phyloP scores from a whole-genome alignment of 805 yeast genomes.

The Saccharomycopsis sp. region DNA sequence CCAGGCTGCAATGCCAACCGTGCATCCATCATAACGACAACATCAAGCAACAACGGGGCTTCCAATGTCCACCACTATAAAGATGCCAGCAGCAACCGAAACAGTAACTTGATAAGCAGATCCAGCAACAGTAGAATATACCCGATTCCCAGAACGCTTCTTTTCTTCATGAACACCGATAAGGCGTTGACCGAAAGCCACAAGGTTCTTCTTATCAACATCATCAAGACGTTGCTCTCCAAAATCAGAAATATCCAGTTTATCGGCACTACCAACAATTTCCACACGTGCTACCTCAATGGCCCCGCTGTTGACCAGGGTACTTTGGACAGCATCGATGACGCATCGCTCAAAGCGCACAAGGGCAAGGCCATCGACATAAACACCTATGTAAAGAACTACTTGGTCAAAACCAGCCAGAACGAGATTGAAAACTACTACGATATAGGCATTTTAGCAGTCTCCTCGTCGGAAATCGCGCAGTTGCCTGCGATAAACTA shows the following conservation, averaged over 20 bases:
- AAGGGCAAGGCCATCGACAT: not conserved
- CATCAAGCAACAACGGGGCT: not conserved
- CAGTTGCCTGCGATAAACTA: not conserved
- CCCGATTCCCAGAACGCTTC: slow-evolving; percentile 8
- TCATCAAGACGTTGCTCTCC: slow-evolving; percentile 10
- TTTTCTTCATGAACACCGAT: slow-evolving; percentile 6
- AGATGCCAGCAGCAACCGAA: not conserved
- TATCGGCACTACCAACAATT: slow-evolving; percentile 4
- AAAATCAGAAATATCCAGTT: slow-evolving; percentile 13
- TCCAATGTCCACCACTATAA: not conserved
- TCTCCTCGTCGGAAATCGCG: slow-evolving; percentile 1
- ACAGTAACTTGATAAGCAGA: not conserved
- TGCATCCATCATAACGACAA: not conserved
- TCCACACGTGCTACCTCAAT: not conserved
- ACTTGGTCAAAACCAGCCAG: not conserved
- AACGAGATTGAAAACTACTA: not conserved
- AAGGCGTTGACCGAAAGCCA: not conserved
- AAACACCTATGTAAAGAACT: not conserved
- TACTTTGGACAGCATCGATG: not conserved
- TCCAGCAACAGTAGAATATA: slow-evolving; percentile 1
- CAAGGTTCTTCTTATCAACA: slow-evolving; percentile 6
- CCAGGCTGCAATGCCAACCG: not conserved
- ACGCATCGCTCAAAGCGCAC: not conserved
- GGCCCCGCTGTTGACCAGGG: not conserved
- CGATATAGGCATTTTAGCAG: not conserved